Evolutionary conservation across 2,329 filamentous ascomycete genomes (phyloP).

Genomic region (Endoconidiophora laricicola): DNA sequence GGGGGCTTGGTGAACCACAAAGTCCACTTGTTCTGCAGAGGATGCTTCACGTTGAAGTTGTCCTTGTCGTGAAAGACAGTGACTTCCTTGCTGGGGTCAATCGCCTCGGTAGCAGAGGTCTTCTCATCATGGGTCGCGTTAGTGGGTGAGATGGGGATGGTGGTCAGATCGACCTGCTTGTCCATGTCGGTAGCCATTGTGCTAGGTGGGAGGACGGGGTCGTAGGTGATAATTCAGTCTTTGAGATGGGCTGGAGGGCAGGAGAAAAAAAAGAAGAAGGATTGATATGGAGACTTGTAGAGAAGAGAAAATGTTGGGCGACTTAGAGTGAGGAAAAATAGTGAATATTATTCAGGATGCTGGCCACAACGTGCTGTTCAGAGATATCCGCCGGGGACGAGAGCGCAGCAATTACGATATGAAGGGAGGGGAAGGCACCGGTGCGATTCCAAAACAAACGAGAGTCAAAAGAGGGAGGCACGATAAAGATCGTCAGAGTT

Average conservation of each 20-base stretch:
- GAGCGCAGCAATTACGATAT: constrained; percentile 9
- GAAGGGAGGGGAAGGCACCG: constrained; percentile 11
- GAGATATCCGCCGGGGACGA: constrained; percentile 12
- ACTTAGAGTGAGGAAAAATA: too few species aligned
- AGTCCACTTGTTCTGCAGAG: constrained; percentile 93
- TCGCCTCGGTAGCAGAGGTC: constrained; percentile 18
- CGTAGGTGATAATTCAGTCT: constrained; percentile 10
- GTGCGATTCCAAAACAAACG: constrained; percentile 14
- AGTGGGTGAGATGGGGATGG: constrained; percentile 49
- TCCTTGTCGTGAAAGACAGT: constrained; percentile 97
- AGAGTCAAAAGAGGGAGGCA: constrained; percentile 6
- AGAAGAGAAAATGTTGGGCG: too few species aligned
- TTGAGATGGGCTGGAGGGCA: constrained; percentile 3
- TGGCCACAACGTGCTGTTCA: constrained; percentile 8
- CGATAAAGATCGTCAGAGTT: background rate
- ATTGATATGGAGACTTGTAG: constrained; percentile 1
- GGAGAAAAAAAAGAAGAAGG: constrained; percentile 1
- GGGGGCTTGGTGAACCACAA: constrained; percentile 99
- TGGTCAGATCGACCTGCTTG: constrained; percentile 49
- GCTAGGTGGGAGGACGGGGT: constrained; percentile 5
- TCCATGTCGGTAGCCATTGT: constrained; percentile 26
- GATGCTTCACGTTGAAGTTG: constrained; percentile 99
- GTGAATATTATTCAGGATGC: constrained; percentile 10
- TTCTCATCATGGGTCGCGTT: constrained; percentile 32
- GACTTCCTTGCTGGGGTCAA: constrained; percentile 45